A percentile compares a stretch with the other conserved stretches of the same genome.
These are phyloP conservation scores for Terfezia claveryi DNA, from an alignment of 495 filamentous ascomycete species.

Conservation along the genomic window DNA sequence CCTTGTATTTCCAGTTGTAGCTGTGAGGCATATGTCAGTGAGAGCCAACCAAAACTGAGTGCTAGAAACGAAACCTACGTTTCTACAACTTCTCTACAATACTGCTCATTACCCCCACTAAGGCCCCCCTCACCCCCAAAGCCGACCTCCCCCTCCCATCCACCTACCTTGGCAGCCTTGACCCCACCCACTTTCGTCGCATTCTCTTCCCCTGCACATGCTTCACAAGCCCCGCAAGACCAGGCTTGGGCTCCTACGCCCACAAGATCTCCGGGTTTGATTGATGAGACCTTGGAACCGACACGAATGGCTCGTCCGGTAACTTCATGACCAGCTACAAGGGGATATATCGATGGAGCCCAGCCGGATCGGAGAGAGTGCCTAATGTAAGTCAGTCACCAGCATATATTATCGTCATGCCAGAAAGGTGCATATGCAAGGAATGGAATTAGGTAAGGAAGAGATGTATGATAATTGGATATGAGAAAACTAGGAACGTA, in stretches of 20 bases:
- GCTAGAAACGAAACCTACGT: background rate
- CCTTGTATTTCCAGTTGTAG: conserved; percentile 11
- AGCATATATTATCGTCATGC: background rate
- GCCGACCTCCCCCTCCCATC: conserved; percentile 6
- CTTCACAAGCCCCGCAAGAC: conserved; percentile 11
- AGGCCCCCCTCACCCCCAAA: conserved; percentile 3
- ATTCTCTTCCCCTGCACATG: conserved; percentile 4
- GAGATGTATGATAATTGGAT: background rate
- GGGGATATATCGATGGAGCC: conserved; percentile 9
- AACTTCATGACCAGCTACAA: conserved; percentile 8
- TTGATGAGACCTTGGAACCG: conserved; percentile 6
- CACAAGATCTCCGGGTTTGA: conserved; percentile 4
- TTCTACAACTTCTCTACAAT: conserved; percentile 5
- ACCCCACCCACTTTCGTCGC: background rate
- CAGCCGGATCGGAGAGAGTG: conserved; percentile 11
- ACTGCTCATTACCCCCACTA: conserved; percentile 2
- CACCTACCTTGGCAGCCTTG: background rate
- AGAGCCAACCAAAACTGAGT: background rate
- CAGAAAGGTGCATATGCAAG: background rate
- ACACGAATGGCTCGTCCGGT: conserved; percentile 4
- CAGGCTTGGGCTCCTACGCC: conserved; percentile 11
- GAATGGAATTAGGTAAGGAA: background rate
- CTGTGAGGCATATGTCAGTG: conserved; percentile 1
- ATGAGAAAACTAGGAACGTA: background rate
- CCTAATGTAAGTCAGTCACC: background rate